Evolutionary conservation across 2,329 filamentous ascomycete genomes (phyloP), one percentile per base, ranked within the genome.

Genomic region (Neonectria sp.): DNA sequence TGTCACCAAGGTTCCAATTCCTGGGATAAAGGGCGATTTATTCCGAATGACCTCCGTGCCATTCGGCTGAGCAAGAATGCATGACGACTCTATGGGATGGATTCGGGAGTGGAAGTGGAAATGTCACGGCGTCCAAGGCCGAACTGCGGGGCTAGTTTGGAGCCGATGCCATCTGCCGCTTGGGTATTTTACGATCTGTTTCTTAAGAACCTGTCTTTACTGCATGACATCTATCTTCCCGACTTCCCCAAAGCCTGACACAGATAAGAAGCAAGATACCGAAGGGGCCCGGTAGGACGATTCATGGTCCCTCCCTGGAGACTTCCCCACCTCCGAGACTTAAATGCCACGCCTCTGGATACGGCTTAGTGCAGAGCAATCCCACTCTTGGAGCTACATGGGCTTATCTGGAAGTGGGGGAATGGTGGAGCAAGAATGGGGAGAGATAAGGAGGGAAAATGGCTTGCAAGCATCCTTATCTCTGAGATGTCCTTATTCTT

Each of bases 81-180:
- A 24, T 24, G 40, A 45, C 8, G 40, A 12, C 40, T 24, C n/a
- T 45, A 4, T 3, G n/a, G 45, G 43, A 27, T 52, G 21, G 25
- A 55, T 43, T 59, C 51, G 35, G 56, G 58, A 60, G 61, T 64
- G 61, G 61, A 60, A 56, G 63, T 65, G 63, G 63, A 65, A 65
- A 43, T 60, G 57, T 57, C 51, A 46, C 33, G 43, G 52, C 52
- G 55, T 31, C 49, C 45, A 51, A 35, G 15, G 31, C 25, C 11
- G 24, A 25, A 40, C 35, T 61, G 57, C 57, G 57, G 63, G 52
- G 56, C 35, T 15, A 25, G 27, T 55, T 35, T 29, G 33, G 21
- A 55, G 35, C 52, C 21, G 52, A 53, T 25, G 31, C 35, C 60
- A 55, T 31, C 31, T 55, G 40, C 60, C 53, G 33, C 35, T 17